Percentiles rank a stretch among this genome's conserved stretches.
Conservation (phyloP, 1,284 basidiomycete genomes). For the Somion occarium region DNA sequence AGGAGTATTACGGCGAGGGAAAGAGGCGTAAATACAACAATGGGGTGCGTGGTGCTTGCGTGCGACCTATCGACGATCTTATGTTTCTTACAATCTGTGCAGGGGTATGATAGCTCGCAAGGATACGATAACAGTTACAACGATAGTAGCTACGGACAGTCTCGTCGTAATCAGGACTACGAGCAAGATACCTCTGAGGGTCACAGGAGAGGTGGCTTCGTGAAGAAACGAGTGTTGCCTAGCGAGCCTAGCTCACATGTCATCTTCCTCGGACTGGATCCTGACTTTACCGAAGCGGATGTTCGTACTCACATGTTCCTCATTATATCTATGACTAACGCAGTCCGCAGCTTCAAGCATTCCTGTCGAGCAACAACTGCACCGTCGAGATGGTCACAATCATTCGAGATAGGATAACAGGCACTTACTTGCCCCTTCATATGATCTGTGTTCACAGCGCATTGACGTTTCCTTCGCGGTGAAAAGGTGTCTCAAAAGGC, state of each 20-base stretch:
- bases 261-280: constrained; percentile 87
- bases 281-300: constrained; percentile 85
- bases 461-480: constrained; percentile 60
- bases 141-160: constrained; percentile 30
- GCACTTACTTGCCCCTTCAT: constrained; percentile 77
- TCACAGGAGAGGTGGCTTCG: constrained; percentile 25
- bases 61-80: not conserved
- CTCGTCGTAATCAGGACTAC: constrained; percentile 36
- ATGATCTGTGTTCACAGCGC: constrained; percentile 51
- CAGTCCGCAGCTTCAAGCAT: constrained; percentile 65
- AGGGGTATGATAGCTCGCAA: constrained; percentile 48
- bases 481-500: constrained; percentile 81
- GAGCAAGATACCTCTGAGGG: constrained; percentile 28
- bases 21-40: constrained; percentile 76
- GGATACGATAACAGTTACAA: constrained; percentile 38
- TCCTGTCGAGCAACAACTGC: constrained; percentile 69
- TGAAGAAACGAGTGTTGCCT: constrained; percentile 68
- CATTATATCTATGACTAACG: constrained; percentile 28
- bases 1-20: constrained; percentile 62
- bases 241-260: constrained; percentile 85
- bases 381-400: constrained; percentile 84
- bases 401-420: constrained; percentile 89
- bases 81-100: constrained; percentile 13
- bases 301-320: constrained; percentile 46
- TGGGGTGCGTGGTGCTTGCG: constrained; percentile 64